phyloP scores from a whole-genome alignment of 148 eudicot genomes.

The Heliamphora exappendiculata region DNA sequence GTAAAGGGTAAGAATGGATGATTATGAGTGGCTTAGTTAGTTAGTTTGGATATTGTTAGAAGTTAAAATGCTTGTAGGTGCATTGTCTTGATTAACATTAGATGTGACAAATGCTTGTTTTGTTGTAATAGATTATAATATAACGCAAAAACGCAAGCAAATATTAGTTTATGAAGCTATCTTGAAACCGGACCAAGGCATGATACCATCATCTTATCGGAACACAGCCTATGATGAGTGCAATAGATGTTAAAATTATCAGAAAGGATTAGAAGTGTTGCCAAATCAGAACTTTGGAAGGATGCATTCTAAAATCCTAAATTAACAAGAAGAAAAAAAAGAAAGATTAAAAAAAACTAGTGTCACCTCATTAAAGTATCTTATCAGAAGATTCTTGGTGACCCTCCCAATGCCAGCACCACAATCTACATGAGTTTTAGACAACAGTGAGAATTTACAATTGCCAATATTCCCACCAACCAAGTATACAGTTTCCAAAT shows the following conservation, averaged over 20 bases:
- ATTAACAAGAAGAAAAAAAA: neutral
- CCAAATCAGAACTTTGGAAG: neutral
- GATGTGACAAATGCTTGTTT: neutral
- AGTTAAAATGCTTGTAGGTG: neutral
- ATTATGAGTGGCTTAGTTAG: neutral
- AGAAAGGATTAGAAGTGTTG: neutral
- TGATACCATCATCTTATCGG: neutral
- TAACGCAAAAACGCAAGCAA: neutral
- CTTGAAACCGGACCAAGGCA: neutral
- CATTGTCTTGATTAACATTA: neutral
- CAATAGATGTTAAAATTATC: no score
- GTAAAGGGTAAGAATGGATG: neutral
- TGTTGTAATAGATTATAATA: neutral
- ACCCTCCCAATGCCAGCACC: conserved; percentile 96
- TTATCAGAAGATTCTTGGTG: conserved; percentile 87
- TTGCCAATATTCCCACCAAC: neutral
- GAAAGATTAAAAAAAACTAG: neutral
- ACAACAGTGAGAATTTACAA: conserved; percentile 10
- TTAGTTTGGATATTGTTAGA: neutral
- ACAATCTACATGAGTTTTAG: conserved; percentile 63
- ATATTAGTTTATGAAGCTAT: neutral
- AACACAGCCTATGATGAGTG: neutral
- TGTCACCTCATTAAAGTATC: conserved; percentile 82
- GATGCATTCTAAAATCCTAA: conserved; percentile 1
- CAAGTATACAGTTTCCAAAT: neutral